Conservation (phyloP, 345 rosid genomes). For the Camelina neglecta region DNA sequence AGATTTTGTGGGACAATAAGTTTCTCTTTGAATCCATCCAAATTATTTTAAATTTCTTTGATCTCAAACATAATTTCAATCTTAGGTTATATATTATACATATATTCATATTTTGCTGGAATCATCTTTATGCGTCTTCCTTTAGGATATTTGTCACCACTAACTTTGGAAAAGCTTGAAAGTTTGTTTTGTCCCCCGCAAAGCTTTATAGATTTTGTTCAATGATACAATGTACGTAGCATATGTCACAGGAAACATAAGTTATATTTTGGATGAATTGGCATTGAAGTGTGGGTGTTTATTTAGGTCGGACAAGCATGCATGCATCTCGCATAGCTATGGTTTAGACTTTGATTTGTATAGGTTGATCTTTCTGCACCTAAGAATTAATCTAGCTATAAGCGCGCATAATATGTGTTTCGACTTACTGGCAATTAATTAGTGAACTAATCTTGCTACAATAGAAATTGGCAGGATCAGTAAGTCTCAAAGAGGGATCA, state of each 20-base stretch:
- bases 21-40: slow-evolving; percentile 21
- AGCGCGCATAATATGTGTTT: neutral
- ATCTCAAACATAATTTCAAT: slow-evolving; percentile 1
- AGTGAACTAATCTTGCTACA: slow-evolving; percentile 1
- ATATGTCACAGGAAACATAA: slow-evolving; percentile 19
- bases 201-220: slow-evolving; percentile 22
- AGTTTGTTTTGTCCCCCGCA: slow-evolving; percentile 36
- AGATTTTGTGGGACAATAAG: slow-evolving; percentile 23
- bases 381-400: slow-evolving; percentile 3
- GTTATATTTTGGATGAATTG: slow-evolving; percentile 15
- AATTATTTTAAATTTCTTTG: neutral
- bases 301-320: neutral
- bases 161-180: slow-evolving; percentile 38
- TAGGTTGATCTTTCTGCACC: neutral
- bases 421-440: neutral
- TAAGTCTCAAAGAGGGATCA: slow-evolving; percentile 22
- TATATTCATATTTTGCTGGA: slow-evolving; percentile 3
- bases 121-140: slow-evolving; percentile 27
- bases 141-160: slow-evolving; percentile 41
- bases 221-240: neutral
- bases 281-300: neutral
- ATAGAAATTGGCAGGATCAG: slow-evolving; percentile 33
- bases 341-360: neutral
- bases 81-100: slow-evolving; percentile 2
- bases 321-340: slow-evolving; percentile 13